Base-by-base conservation (phyloP, 202 grass and related monocot species). In the Saccharum hybrid region DNA sequence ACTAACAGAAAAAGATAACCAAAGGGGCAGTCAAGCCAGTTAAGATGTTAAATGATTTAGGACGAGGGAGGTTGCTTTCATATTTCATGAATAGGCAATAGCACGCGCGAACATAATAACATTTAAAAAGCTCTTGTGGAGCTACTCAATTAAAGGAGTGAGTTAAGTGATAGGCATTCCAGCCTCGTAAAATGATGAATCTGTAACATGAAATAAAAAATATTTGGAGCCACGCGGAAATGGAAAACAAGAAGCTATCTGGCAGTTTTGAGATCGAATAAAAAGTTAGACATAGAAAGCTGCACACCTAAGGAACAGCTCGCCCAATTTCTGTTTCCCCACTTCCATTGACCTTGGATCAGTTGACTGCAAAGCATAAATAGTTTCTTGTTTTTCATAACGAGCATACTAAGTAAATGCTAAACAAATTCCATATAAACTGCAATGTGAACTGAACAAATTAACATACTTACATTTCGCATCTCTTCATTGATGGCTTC, bases 231-330 rank as follows among this genome's bases (percentile, higher is more conserved):
- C 2, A 69, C 36, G 7, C 1, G 12, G 15, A 23, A 8, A 71
- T 4, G 15, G 9, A 60, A 7, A 33, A 74, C 3, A 52, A n/a
- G 13, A 43, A 77, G 43, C 2, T 9, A 74, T 8, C 39, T 28
- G 18, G 11, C 10, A 41, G 22, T 63, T 72, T 62, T 48, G 9
- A 15, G 56, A 56, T 57, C 8, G 72, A 31, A 22, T 23, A 78
- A 41, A 22, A 66, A 78, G 1, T 72, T 9, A 82, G 14, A 54
- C 23, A 66, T 52, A 59, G 62, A 79, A 77, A 73, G 72, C 45
- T 77, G 39, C 81, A 72, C 89, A 98, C 96, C 88, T 96, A 26
- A 80, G 69, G 71, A 96, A 96, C 62, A 98, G 65, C 46, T 82
- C 78, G 3, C 87, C 81, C 85, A 98, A 69, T 83, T 87, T 90